Percentiles rank a stretch among this genome's conserved stretches.
Conservation (phyloP, 176 grass and related monocot species). For the Chrysopogon serrulatus region DNA sequence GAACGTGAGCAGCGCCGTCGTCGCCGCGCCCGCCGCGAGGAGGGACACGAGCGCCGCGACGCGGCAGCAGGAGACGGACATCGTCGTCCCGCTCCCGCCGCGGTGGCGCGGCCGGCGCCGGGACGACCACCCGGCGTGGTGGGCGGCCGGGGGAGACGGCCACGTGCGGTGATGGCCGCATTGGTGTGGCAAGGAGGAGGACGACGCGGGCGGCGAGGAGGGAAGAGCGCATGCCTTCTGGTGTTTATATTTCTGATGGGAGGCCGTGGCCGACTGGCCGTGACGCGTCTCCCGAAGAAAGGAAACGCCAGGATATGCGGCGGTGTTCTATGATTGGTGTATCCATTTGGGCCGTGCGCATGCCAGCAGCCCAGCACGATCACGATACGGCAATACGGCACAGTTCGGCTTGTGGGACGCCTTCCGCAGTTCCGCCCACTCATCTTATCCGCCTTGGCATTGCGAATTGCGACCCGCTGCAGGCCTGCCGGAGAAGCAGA, state of each 20-base stretch:
- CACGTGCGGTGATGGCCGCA: slow-evolving; percentile 13
- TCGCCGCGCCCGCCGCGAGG: slow-evolving; percentile 36
- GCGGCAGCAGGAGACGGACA: slow-evolving; percentile 19
- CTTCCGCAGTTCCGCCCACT: background rate
- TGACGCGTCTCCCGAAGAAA: background rate
- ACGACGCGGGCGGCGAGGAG: slow-evolving; percentile 17
- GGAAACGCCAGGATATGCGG: background rate
- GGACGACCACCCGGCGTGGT: background rate
- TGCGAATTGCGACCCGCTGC: background rate
- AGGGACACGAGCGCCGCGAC: slow-evolving; percentile 14
- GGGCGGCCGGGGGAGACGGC: background rate
- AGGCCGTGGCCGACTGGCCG: too few relatives aligned
- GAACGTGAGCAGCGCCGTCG: slow-evolving; percentile 35
- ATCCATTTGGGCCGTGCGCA: background rate
- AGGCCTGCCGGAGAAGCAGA: background rate
- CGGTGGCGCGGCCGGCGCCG: slow-evolving; percentile 8
- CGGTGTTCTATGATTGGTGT: background rate
- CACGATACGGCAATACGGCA: too few relatives aligned
- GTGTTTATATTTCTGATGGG: background rate
- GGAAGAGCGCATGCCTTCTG: background rate
- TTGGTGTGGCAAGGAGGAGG: background rate
- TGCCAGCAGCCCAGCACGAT: background rate
- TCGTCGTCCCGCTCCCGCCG: background rate
- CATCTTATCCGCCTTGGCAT: background rate
- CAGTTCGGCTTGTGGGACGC: too few relatives aligned